A percentile compares a stretch with the other conserved stretches of the same genome.
These are phyloP conservation scores for Guadua angustifolia DNA, from an alignment of 176 grass and related monocot species.

Conservation along the genomic window DNA sequence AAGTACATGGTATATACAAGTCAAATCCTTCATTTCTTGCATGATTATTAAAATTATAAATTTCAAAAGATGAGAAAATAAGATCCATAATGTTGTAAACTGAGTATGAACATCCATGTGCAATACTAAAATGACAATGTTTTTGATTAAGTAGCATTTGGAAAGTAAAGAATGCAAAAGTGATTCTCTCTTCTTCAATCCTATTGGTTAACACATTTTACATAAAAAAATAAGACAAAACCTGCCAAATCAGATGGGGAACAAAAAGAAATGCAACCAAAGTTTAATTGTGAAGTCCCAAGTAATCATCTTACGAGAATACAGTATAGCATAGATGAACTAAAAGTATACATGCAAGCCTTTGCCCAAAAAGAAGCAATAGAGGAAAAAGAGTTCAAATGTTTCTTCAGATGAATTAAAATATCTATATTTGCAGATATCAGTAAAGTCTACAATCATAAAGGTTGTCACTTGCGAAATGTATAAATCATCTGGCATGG, in stretches of 20 bases:
- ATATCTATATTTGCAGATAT: conserved; percentile 16
- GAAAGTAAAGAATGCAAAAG: conserved; percentile 27
- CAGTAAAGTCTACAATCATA: neutral
- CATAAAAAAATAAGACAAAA: conserved; percentile 23
- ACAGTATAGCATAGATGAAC: conserved; percentile 1
- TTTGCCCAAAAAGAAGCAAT: conserved; percentile 8
- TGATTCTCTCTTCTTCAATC: neutral
- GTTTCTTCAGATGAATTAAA: neutral
- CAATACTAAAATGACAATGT: neutral
- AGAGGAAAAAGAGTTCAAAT: neutral
- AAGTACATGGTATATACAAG: conserved; percentile 10
- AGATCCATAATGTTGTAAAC: neutral
- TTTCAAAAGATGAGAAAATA: neutral
- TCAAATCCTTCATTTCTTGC: conserved; percentile 17
- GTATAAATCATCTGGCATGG: conserved; percentile 6
- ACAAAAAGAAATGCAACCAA: neutral
- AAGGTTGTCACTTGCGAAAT: neutral
- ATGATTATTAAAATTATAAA: conserved; percentile 28
- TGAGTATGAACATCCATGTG: neutral
- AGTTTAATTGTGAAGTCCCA: neutral
- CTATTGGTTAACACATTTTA: conserved; percentile 3
- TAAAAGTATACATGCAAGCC: neutral
- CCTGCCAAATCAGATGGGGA: neutral
- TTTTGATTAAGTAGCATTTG: conserved; percentile 3
- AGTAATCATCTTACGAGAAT: neutral